These are phyloP conservation scores for Gonium pectorale DNA, from an alignment of 139 green algal genomes.

Conservation along the genomic window DNA sequence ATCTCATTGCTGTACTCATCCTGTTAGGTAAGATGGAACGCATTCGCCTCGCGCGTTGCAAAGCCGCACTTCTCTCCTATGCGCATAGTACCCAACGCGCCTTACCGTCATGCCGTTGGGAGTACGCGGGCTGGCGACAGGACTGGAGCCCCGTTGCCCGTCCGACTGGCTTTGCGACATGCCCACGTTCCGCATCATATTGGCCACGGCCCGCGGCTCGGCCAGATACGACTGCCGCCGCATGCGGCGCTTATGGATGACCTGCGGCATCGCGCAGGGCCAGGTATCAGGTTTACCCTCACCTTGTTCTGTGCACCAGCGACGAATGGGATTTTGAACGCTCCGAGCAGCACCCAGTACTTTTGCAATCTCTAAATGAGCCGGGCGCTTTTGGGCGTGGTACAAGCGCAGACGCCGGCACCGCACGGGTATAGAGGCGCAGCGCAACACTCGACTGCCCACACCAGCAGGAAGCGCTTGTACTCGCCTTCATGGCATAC, in stretches of 20 bases:
- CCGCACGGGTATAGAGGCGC: too few species aligned
- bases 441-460: too few species aligned
- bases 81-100: background rate
- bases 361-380: too few species aligned
- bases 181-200: constrained; percentile 27
- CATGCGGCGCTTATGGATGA: constrained; percentile 47
- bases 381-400: too few species aligned
- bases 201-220: constrained; percentile 10
- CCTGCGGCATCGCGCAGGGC: constrained; percentile 3
- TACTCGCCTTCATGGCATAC: constrained; percentile 87
- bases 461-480: too few species aligned
- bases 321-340: too few species aligned
- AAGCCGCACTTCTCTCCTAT: background rate
- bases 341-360: too few species aligned
- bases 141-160: constrained; percentile 10
- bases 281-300: too few species aligned
- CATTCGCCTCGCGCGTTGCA: background rate
- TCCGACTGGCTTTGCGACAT: constrained; percentile 29
- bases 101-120: constrained; percentile 35
- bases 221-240: constrained; percentile 37
- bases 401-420: too few species aligned
- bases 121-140: constrained; percentile 16
- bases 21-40: background rate
- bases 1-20: constrained; percentile 56
- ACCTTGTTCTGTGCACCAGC: too few species aligned